Conservation (phyloP, 768 basidiomycete genomes). For the Cystobasidium ongulense region DNA sequence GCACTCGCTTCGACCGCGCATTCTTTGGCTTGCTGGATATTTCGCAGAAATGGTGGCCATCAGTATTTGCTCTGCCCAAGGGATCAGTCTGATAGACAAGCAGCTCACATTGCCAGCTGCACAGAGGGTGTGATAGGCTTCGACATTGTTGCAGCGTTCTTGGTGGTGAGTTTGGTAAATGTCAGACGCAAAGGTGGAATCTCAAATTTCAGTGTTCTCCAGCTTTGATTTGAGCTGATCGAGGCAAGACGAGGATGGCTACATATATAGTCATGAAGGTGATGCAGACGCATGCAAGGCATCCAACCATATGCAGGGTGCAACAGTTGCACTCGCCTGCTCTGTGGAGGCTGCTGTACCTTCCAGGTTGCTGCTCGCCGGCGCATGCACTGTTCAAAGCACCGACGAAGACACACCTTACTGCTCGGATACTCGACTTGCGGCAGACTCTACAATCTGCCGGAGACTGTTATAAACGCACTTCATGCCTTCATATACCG, state of each 20-base stretch:
- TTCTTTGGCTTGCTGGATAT: conserved; percentile 75
- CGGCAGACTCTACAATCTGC: too few species aligned
- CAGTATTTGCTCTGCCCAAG: not conserved
- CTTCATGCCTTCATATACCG: too few species aligned
- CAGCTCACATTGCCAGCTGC: conserved; percentile 25
- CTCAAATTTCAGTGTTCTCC: not conserved
- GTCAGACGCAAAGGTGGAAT: not conserved
- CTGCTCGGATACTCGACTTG: too few species aligned
- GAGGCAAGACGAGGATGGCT: not conserved
- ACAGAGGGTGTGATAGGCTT: not conserved
- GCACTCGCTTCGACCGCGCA: conserved; percentile 81
- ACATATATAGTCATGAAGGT: not conserved
- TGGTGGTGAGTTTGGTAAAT: not conserved
- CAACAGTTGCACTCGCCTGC: too few species aligned
- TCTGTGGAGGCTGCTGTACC: too few species aligned
- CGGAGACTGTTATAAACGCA: too few species aligned
- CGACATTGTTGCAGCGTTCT: not conserved
- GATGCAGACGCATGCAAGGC: too few species aligned
- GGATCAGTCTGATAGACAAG: not conserved
- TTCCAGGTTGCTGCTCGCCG: too few species aligned
- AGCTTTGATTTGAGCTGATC: not conserved
- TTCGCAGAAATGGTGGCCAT: not conserved
- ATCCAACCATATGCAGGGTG: too few species aligned
- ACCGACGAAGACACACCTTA: too few species aligned
- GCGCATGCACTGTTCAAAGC: too few species aligned